Evolutionary conservation across 495 filamentous ascomycete genomes (phyloP), one percentile per base, ranked within the genome.

Genomic region (Beverwykella pulmonaria): DNA sequence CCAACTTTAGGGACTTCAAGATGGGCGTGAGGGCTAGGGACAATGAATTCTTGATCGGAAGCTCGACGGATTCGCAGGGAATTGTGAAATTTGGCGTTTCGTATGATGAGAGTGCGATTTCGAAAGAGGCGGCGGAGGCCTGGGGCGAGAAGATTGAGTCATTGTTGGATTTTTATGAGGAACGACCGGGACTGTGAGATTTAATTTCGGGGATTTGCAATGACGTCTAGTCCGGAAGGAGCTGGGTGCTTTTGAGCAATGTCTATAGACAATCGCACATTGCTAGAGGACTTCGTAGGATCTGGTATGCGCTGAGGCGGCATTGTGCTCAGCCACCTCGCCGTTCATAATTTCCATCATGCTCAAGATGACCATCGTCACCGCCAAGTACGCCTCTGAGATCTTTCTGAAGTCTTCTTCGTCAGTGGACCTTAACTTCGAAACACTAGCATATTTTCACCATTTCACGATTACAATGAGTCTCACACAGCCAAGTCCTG

Each of bases 391-490:
- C n/a, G n/a, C n/a, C n/a, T n/a, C 32, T 10, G 12, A 34, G n/a
- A 19, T 15, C 53, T 6, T 17, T 44, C 57, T 36, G 14, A 20
- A 23, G n/a, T 26, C 59, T 50, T 53, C 65, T 60, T n/a, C n/a
- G n/a, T 41, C 19, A 63, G 47, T 50, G 25, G 48, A 68, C 30
- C 30, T 77, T 17, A 69, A 76, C 63, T 49, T 78, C 27, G 70
- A 76, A 55, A 75, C 67, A 14, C 57, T 78, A 53, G 66, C 27
- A 39, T 79, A 77, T 66, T 76, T 79, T 50, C 70, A 79, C 63
- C 70, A 78, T 56, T 79, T 76, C 44, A 77, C 73, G 52, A 74
- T 64, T 19, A 71, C 73, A 25, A 78, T 64, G 47, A 66, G 60
- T 73, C 69, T 72, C 72, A 78, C 68, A 59, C 73, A 73, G 47